Conservation (phyloP, 31 red algal genomes). For the Bonnemaisonia californica region DNA sequence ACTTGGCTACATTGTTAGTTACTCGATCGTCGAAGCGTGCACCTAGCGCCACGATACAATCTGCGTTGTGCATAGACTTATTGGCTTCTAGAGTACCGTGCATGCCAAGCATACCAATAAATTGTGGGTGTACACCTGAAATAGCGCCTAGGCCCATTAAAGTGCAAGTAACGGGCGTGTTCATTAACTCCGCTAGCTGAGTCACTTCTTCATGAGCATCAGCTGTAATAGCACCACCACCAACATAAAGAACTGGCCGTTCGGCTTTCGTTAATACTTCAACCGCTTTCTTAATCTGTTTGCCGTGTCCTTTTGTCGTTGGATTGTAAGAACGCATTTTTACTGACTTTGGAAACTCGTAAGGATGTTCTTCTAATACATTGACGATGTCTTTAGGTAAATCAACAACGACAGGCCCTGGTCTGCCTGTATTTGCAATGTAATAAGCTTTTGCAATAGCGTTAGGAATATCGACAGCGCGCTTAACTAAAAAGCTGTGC, state of each 20-base stretch:
- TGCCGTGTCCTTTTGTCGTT: neutral
- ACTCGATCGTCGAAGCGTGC: conserved; percentile 33
- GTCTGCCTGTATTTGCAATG: conserved; percentile 36
- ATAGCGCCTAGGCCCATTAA: conserved; percentile 1
- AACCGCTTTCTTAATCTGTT: neutral
- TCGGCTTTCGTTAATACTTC: conserved; percentile 8
- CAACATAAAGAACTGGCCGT: conserved; percentile 12
- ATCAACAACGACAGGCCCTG: conserved; percentile 51
- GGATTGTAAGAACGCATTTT: conserved; percentile 22
- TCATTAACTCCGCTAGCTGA: neutral
- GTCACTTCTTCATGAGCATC: neutral
- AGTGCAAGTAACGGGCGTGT: conserved; percentile 10
- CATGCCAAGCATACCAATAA: conserved; percentile 43
- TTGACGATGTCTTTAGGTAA: conserved; percentile 24
- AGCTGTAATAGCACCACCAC: conserved; percentile 7
- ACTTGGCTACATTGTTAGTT: conserved; percentile 1
- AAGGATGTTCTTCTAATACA: neutral
- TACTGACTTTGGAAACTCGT: neutral
- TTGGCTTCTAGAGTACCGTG: conserved; percentile 15
- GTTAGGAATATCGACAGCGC: conserved; percentile 12
- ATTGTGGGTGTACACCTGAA: neutral
- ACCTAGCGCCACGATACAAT: neutral
- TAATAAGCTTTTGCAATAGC: conserved; percentile 23
- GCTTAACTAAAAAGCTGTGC: neutral
- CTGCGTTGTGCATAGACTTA: neutral